Conservation (phyloP, 306 rosid genomes). For the Dryas alaskensis region DNA sequence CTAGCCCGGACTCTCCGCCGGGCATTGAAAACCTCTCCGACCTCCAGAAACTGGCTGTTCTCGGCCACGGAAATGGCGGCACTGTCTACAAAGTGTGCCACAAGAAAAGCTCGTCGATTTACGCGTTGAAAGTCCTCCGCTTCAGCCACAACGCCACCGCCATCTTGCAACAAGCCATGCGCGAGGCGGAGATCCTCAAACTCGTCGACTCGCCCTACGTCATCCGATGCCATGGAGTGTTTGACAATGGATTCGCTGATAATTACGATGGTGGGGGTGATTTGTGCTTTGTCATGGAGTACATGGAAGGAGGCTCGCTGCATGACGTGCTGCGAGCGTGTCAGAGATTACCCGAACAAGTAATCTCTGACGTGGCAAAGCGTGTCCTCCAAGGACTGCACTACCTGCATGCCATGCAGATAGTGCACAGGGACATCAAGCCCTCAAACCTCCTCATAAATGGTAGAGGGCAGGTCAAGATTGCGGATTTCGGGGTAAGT, state of each 20-base stretch:
- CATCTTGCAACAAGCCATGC: conserved; percentile 30
- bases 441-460: conserved; percentile 64
- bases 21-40: conserved; percentile 41
- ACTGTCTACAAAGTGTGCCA: conserved; percentile 58
- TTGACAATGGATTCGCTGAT: conserved; percentile 25
- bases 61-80: conserved; percentile 62
- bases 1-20: conserved; percentile 23
- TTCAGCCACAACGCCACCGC: conserved; percentile 25
- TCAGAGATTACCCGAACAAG: conserved; percentile 39
- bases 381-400: conserved; percentile 50
- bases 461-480: conserved; percentile 51
- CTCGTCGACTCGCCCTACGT: conserved; percentile 49
- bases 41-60: conserved; percentile 47
- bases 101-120: conserved; percentile 38
- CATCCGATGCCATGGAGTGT: conserved; percentile 51
- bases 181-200: conserved; percentile 60
- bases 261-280: conserved; percentile 1
- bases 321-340: conserved; percentile 40
- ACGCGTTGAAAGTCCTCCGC: conserved; percentile 57
- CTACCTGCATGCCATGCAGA: conserved; percentile 50
- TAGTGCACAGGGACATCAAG: conserved; percentile 72
- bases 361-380: conserved; percentile 36
- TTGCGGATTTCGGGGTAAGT: conserved; percentile 76
- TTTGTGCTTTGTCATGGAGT: conserved; percentile 54
- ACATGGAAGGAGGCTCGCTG: conserved; percentile 62